Conservation (phyloP, 2,329 filamentous ascomycete genomes). For the Ceratocystis smalleyi region DNA sequence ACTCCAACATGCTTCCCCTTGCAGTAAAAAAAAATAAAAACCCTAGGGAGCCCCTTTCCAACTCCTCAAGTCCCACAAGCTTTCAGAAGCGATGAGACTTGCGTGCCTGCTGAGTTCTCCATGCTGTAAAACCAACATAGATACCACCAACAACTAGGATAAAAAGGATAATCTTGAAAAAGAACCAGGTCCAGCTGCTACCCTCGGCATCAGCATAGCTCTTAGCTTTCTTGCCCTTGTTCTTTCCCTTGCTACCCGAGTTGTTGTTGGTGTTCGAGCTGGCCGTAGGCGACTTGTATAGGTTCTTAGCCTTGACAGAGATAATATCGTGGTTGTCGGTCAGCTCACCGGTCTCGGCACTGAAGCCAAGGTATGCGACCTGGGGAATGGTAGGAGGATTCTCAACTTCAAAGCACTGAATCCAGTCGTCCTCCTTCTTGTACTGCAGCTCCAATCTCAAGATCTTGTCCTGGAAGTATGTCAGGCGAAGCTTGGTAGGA, state of each 20-base stretch:
- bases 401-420: slow-evolving; percentile 66
- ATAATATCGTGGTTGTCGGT: slow-evolving; percentile 97
- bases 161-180: slow-evolving; percentile 73
- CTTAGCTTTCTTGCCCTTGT: slow-evolving; percentile 20
- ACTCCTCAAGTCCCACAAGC: background rate
- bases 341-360: slow-evolving; percentile 85
- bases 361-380: slow-evolving; percentile 60
- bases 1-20: background rate
- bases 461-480: slow-evolving; percentile 92
- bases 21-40: background rate
- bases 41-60: background rate
- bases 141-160: slow-evolving; percentile 51
- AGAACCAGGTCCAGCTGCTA: slow-evolving; percentile 44
- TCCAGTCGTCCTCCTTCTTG: slow-evolving; percentile 79
- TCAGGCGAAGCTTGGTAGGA: slow-evolving; percentile 74
- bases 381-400: slow-evolving; percentile 62
- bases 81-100: slow-evolving; percentile 42
- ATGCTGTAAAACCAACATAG: slow-evolving; percentile 78
- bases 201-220: slow-evolving; percentile 21
- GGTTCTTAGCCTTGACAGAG: slow-evolving; percentile 67
- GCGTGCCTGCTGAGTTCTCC: slow-evolving; percentile 46
- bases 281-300: slow-evolving; percentile 50
- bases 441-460: slow-evolving; percentile 87
- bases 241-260: slow-evolving; percentile 27
- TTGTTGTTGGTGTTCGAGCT: slow-evolving; percentile 23